These are phyloP conservation scores for Thelephora terrestris DNA, from an alignment of 1,284 basidiomycete genomes.

Conservation along the genomic window DNA sequence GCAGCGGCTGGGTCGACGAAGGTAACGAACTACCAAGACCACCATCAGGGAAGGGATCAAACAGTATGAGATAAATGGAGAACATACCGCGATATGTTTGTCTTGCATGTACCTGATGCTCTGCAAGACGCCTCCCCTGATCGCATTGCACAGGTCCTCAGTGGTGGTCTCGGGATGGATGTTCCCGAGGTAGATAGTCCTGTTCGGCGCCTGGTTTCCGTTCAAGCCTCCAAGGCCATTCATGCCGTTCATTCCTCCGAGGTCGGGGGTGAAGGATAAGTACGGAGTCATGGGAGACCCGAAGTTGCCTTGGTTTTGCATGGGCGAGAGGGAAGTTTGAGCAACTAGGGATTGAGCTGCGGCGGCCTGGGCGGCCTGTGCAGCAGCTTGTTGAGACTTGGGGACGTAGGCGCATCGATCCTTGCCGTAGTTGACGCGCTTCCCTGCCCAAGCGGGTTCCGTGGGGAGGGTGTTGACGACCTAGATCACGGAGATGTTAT, in stretches of 20 bases:
- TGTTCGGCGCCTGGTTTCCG: constrained; percentile 54
- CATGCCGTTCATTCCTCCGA: constrained; percentile 19
- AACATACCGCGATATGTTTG: constrained; percentile 82
- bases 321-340: constrained; percentile 33
- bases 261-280: constrained; percentile 45
- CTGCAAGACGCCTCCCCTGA: constrained; percentile 86
- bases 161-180: constrained; percentile 88
- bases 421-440: constrained; percentile 92
- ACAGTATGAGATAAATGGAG: constrained; percentile 2
- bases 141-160: constrained; percentile 90
- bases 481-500: constrained; percentile 27
- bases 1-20: constrained; percentile 86
- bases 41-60: constrained; percentile 8
- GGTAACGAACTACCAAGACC: constrained; percentile 62
- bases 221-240: constrained; percentile 28
- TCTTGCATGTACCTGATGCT: constrained; percentile 88
- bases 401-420: constrained; percentile 92
- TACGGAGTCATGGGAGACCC: constrained; percentile 47
- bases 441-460: constrained; percentile 87
- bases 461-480: constrained; percentile 84
- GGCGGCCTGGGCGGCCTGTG: constrained; percentile 73
- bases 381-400: constrained; percentile 79
- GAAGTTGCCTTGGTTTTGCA: constrained; percentile 17
- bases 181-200: constrained; percentile 89
- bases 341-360: constrained; percentile 71